Base-by-base conservation (phyloP, 768 basidiomycete species). In the Kwoniella sp. region DNA sequence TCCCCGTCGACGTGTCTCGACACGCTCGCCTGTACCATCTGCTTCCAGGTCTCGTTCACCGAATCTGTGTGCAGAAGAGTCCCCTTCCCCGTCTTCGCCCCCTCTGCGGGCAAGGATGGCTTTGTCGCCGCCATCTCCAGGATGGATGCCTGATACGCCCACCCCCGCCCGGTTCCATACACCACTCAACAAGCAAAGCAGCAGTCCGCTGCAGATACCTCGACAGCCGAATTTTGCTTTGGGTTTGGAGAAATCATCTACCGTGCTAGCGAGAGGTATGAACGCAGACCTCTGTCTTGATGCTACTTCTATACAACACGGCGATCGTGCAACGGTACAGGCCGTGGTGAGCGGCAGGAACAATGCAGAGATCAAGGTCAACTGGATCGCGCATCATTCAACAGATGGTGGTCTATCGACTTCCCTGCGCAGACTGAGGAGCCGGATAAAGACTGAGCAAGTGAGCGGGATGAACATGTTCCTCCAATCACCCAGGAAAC, bases 81-180 rank as follows among this genome's bases (percentile, higher is more conserved):
- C 40, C 40, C 17, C 17, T 10, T 3, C 40, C 17, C 40, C 40
- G 10, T 19, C 40, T 10, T 19, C 40, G 8, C 51, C 47, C 10
- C 59, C 8, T 17, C 49, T 17, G 17, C 7, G 17, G 3, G 3
- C 17, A 19, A 44, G 40, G 17, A 9, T 6, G 17, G 40, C 3
- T 44, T 19, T 44, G 3, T 44, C 40, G 21, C 22, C 40, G 15
- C 56, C 55, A 10, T 44, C 55, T 57, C 62, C 55, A 24, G 30
- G 37, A 2, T 57, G 36, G 48, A 51, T 53, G 21, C 55, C 55
- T 15, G 62, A 64, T n/a, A 64, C 55, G n/a, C 62, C 62, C n/a
- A 56, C 49, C 9, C 55, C 60, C 24, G 53, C 40, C 30, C 60
- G 58, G 24, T 60, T 52, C 21, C 52, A 60, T 24, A 19, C 50